Base-by-base conservation (phyloP, 768 basidiomycete species). In the Kwoniella pini region DNA sequence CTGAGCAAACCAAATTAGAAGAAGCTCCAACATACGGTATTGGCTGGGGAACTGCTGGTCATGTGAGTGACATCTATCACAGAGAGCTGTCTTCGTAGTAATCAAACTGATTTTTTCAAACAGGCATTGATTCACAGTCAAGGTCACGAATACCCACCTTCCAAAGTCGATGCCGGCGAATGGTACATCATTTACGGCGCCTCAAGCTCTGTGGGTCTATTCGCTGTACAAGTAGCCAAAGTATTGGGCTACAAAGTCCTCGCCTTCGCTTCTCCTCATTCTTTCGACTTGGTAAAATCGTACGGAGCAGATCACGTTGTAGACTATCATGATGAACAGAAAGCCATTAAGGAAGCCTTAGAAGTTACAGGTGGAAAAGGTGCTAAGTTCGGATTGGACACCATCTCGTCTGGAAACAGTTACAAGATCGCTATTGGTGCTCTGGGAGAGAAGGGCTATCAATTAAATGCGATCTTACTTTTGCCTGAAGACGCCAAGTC, bases 231-330 rank as follows among this genome's bases (percentile, higher is more conserved):
- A 39, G 60, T 74, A n/a, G 72, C 69, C 46, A 64, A 68, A 30
- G n/a, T 56, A 5, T 46, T 63, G 3, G 75, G 75, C 19, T 68
- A 72, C 62, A 74, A 76, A 45, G 79, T 81, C 57, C 67, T 80
- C 48, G 70, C 80, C 6, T 75, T 76, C 24, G 71, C 76, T 33
- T 81, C 81, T 1, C 74, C 75, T 9, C 69, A 71, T 44, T 80
- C 80, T 57, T 75, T 72, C 60, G 79, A 76, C 21, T 72, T 81
- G 26, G 67, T 80, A 55, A 79, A 78, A 64, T 65, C 75, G 0
- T 73, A 79, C 46, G 76, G 81, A 15, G 81, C 82, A 12, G 73
- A 78, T 45, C 72, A 68, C 4, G 79, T 79, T 12, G 81, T 83
- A 52, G 84, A 86, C 75, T 77, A 77, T 58, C 62, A 70, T 44